Evolutionary conservation across 2,329 filamentous ascomycete species (phyloP).

Genomic region (Colletotrichum tanaceti): DNA sequence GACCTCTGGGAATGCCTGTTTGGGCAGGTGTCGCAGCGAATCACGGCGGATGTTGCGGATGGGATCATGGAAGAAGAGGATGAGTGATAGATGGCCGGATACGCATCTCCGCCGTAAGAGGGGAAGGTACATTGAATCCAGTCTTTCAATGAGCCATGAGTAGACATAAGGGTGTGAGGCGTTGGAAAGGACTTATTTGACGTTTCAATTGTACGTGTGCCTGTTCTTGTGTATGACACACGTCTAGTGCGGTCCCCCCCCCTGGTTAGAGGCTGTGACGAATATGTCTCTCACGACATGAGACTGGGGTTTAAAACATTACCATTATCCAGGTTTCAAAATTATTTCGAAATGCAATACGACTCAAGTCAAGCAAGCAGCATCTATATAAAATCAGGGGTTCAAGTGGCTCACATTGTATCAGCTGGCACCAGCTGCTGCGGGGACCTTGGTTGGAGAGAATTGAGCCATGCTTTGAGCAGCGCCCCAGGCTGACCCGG

Average conservation of each 20-base stretch:
- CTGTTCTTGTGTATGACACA: background rate
- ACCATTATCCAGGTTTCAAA: too few species aligned
- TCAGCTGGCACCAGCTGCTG: conserved; percentile 37
- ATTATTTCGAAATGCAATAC: background rate
- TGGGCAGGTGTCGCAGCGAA: conserved; percentile 62
- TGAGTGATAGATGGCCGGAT: background rate
- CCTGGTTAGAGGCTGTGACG: background rate
- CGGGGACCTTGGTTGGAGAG: conserved; percentile 25
- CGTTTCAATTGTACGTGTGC: background rate
- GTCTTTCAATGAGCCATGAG: background rate
- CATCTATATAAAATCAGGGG: conserved; percentile 4
- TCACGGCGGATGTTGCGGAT: conserved; percentile 19
- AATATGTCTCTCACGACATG: background rate
- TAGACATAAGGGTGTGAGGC: conserved; percentile 13
- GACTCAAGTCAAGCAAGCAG: background rate
- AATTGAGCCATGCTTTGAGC: conserved; percentile 17
- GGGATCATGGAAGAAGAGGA: conserved; percentile 11
- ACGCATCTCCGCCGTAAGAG: background rate
- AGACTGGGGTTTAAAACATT: background rate
- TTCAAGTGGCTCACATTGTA: background rate
- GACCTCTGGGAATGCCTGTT: conserved; percentile 94
- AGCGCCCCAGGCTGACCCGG: conserved; percentile 17
- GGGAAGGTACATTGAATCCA: background rate
- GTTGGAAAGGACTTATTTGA: conserved; percentile 2
- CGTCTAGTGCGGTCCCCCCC: background rate